Evolutionary conservation across 108 stramenopile genomes (phyloP), one percentile per base, ranked within the genome.

Genomic region (Bacterosira constricta): DNA sequence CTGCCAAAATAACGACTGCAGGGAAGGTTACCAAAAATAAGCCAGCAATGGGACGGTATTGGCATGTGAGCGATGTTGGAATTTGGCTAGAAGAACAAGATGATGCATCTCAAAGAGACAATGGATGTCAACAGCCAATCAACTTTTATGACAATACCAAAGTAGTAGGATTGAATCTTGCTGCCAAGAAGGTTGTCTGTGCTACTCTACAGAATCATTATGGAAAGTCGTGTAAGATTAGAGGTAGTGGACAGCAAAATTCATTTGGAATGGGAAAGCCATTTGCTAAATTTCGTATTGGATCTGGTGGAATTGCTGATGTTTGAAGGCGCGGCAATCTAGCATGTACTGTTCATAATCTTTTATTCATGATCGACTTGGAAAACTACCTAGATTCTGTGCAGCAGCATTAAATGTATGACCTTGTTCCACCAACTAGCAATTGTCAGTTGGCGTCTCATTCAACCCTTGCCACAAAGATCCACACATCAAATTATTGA

Each of bases 31-130:
- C 56, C 20, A 23, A 42, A 9, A 18, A 76, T 26, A 70, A 71
- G 53, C 77, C 69, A 12, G 77, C 77, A 12, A 71, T 79, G 77
- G 77, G 77, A 25, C 54, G 63, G n/a, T 79, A 71, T 61, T 79
- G 77, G 77, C 77, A 66, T n/a, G 69, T 57, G 21, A 66, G 69
- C n/a, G 77, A 79, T 21, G 44, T 79, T 37, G 69, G 77, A 11
- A 12, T 79, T 29, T 79, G 77, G 77, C 34, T 79, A 18, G 77
- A 79, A 26, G 64, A 52, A 37, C n/a, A n/a, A n/a, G 63, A 53
- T 1, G 44, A 57, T 0, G 15, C 30, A 20, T 26, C 55, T 6
- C 29, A 34, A 52, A 12, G 31, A 17, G 49, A 42, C 0, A 10
- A 47, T 9, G 45, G 34, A 30, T 49, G 17, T 1, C 25, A 3